Evolutionary conservation across 2,329 filamentous ascomycete species (phyloP).

Genomic region (Furcasterigmium sp.): DNA sequence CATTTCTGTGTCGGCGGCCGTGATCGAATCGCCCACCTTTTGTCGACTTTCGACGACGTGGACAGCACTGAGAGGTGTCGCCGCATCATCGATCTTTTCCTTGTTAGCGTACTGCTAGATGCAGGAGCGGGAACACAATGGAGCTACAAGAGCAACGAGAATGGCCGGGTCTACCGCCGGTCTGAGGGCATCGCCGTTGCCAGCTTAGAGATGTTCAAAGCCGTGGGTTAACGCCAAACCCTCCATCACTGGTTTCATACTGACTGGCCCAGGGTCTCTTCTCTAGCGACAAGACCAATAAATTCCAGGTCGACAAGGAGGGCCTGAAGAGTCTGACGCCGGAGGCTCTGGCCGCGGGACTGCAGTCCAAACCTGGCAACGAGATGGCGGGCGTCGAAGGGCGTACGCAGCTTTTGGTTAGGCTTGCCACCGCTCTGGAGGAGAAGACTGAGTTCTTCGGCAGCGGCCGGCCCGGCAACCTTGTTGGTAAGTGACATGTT

Average conservation of each 20-base stretch:
- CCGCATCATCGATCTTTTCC: slow-evolving; percentile 71
- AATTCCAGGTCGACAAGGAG: slow-evolving; percentile 82
- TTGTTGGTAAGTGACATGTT: slow-evolving; percentile 71
- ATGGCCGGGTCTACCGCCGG: slow-evolving; percentile 73
- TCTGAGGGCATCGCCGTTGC: slow-evolving; percentile 83
- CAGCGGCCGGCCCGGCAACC: slow-evolving; percentile 82
- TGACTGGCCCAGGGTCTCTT: slow-evolving; percentile 59
- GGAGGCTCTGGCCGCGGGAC: slow-evolving; percentile 68
- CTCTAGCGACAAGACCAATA: slow-evolving; percentile 75
- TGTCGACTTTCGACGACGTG: slow-evolving; percentile 63
- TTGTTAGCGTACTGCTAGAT: slow-evolving; percentile 76
- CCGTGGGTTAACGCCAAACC: no score
- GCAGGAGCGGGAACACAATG: slow-evolving; percentile 86
- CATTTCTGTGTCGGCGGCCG: slow-evolving; percentile 78
- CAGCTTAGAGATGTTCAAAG: slow-evolving; percentile 87
- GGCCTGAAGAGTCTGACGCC: slow-evolving; percentile 71
- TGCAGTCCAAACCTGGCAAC: slow-evolving; percentile 80
- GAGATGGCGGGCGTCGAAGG: slow-evolving; percentile 81
- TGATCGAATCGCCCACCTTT: slow-evolving; percentile 66
- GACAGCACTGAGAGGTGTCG: slow-evolving; percentile 71
- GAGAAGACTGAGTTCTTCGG: slow-evolving; percentile 82
- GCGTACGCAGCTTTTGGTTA: slow-evolving; percentile 70
- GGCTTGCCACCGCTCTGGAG: slow-evolving; percentile 67
- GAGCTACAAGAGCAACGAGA: slow-evolving; percentile 90
- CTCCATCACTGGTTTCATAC: slow-evolving; percentile 5